Conservation (phyloP, 768 basidiomycete genomes). For the Lentinula aciculospora region DNA sequence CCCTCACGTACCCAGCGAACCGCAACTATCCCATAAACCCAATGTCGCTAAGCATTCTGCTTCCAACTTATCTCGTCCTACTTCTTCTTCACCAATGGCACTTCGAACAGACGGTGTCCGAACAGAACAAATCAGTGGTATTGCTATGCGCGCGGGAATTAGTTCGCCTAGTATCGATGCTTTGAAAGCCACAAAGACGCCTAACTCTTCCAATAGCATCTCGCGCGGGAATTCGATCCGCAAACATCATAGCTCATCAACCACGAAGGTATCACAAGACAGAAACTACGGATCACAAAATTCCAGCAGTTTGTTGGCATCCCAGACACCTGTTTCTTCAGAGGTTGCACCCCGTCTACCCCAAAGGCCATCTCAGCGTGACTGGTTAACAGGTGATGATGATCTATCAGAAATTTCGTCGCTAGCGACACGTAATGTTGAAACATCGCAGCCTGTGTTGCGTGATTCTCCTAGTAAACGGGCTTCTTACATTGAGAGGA, state of each 20-base stretch:
- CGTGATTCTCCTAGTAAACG: slow-evolving; percentile 72
- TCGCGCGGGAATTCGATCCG: slow-evolving; percentile 41
- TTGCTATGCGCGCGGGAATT: slow-evolving; percentile 38
- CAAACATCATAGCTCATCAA: slow-evolving; percentile 42
- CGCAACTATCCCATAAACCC: not conserved
- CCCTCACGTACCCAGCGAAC: slow-evolving; percentile 10
- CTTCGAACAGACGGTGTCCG: slow-evolving; percentile 33
- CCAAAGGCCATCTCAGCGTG: slow-evolving; percentile 7
- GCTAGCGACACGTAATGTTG: slow-evolving; percentile 11
- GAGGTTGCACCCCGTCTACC: slow-evolving; percentile 8
- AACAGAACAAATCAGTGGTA: slow-evolving; percentile 53
- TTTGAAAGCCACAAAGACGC: slow-evolving; percentile 6
- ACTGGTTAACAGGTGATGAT: slow-evolving; percentile 71
- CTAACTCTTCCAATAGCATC: slow-evolving; percentile 6
- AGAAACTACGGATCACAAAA: not conserved
- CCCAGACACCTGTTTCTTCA: slow-evolving; percentile 4
- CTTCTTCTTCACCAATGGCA: slow-evolving; percentile 16
- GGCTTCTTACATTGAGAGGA: slow-evolving; percentile 57
- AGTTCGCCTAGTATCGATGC: not conserved
- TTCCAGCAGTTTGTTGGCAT: slow-evolving; percentile 11
- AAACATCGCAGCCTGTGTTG: slow-evolving; percentile 40
- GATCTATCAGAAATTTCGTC: slow-evolving; percentile 20
- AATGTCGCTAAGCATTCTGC: not conserved
- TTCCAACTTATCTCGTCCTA: slow-evolving; percentile 14
- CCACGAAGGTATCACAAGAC: slow-evolving; percentile 29